Percentiles rank a stretch among this genome's conserved stretches.
Conservation (phyloP, 2,329 filamentous ascomycete genomes). For the Tolypocladium endophyticum region DNA sequence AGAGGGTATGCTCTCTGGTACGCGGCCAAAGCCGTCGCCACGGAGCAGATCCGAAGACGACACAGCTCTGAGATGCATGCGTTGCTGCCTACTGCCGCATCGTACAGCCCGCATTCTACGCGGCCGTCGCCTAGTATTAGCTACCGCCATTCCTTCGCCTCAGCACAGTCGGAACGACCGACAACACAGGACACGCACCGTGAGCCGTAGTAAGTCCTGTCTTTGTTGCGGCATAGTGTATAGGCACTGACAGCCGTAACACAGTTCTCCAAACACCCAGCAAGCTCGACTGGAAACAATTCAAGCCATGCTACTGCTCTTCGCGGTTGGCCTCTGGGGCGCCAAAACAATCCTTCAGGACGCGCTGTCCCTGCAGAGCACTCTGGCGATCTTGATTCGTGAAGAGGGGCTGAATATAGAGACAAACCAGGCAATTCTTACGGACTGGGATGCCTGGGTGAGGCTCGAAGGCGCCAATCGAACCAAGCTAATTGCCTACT, state of each 20-base stretch:
- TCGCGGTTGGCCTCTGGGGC: constrained; percentile 51
- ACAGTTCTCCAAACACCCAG: constrained; percentile 46
- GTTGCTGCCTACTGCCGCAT: constrained; percentile 43
- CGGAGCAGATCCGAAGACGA: constrained; percentile 47
- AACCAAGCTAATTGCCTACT: constrained; percentile 50
- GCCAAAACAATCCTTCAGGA: constrained; percentile 50
- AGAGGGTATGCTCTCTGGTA: constrained; percentile 52
- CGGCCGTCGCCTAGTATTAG: constrained; percentile 46
- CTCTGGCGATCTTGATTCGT: constrained; percentile 45
- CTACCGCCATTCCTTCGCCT: constrained; percentile 48
- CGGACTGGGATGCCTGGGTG: constrained; percentile 51
- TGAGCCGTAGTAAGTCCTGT: constrained; percentile 44
- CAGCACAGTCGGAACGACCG: constrained; percentile 45
- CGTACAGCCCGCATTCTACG: constrained; percentile 50
- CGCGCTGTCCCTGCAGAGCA: constrained; percentile 47
- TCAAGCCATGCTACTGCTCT: constrained; percentile 50
- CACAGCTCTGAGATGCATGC: constrained; percentile 47
- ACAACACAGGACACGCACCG: constrained; percentile 48
- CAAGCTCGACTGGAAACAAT: constrained; percentile 54
- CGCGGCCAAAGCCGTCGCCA: constrained; percentile 45
- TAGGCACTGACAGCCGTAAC: background rate
- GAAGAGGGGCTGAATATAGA: constrained; percentile 45
- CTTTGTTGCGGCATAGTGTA: background rate
- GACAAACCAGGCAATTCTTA: constrained; percentile 30
- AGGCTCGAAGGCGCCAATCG: constrained; percentile 44